Evolutionary conservation across 169 alveolate genomes (phyloP).

Genomic region (Babesia ovata): DNA sequence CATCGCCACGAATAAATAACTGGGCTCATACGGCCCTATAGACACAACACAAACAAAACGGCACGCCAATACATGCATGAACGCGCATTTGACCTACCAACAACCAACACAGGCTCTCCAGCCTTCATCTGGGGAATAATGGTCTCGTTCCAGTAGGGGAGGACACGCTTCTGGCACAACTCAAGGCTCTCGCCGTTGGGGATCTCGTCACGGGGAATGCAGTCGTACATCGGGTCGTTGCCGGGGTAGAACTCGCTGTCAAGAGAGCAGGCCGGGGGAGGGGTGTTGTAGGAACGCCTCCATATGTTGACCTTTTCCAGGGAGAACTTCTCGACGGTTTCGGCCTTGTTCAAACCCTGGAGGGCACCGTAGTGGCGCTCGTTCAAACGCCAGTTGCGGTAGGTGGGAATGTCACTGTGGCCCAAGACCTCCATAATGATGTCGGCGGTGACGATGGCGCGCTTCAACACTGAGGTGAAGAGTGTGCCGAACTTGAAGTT

Average conservation of each 20-base stretch:
- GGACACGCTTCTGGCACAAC: constrained; percentile 92
- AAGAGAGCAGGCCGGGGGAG: constrained; percentile 95
- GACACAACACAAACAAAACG: no score
- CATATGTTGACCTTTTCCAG: constrained; percentile 93
- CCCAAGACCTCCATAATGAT: constrained; percentile 87
- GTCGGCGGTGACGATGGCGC: constrained; percentile 93
- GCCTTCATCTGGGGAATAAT: constrained; percentile 91
- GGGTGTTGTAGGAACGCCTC: constrained; percentile 96
- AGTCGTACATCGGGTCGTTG: constrained; percentile 83
- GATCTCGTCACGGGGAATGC: constrained; percentile 86
- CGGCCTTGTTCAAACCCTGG: constrained; percentile 96
- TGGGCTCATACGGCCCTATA: no score
- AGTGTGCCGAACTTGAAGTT: constrained; percentile 90
- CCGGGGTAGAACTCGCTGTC: constrained; percentile 91
- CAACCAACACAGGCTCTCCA: constrained; percentile 91
- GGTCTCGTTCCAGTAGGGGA: constrained; percentile 92
- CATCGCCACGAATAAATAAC: no score
- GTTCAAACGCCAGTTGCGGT: constrained; percentile 91
- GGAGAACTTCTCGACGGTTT: constrained; percentile 94
- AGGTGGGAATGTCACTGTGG: constrained; percentile 88
- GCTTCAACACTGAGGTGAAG: constrained; percentile 93
- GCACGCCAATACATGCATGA: no score
- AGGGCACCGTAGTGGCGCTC: constrained; percentile 98
- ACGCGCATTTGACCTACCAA: constrained; percentile 31
- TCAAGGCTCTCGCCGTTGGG: constrained; percentile 95